Conservation (phyloP, 192 early-diverging fungal species). For the Linderina pennispora region DNA sequence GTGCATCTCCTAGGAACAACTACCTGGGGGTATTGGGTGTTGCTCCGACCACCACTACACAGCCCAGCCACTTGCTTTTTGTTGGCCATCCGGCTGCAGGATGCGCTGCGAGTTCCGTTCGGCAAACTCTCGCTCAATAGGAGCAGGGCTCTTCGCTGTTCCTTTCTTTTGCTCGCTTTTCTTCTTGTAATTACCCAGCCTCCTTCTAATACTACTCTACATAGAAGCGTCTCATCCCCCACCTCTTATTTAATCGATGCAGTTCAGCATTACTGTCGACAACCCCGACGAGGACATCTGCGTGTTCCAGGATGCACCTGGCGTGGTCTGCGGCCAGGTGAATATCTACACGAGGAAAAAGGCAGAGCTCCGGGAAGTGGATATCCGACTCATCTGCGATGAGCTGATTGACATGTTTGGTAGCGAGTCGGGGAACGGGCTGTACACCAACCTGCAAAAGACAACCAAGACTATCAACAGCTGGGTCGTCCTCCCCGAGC, state of each 20-base stretch:
- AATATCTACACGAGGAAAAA: constrained; percentile 18
- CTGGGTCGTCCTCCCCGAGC: constrained; percentile 19
- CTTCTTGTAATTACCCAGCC: not conserved
- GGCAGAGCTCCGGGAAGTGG: constrained; percentile 29
- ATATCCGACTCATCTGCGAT: constrained; percentile 20
- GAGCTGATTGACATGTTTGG: constrained; percentile 32
- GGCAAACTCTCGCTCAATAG: too few relatives aligned
- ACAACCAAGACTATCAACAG: constrained; percentile 18
- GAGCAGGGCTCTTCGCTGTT: too few relatives aligned
- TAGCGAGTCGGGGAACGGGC: not conserved
- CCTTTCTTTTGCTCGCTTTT: not conserved
- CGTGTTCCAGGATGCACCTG: constrained; percentile 28
- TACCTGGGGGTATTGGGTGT: too few relatives aligned
- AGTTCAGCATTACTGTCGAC: constrained; percentile 17
- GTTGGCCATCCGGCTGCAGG: too few relatives aligned
- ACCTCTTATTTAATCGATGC: constrained; percentile 9
- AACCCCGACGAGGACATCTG: constrained; percentile 14
- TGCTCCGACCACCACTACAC: too few relatives aligned
- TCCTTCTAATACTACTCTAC: too few relatives aligned
- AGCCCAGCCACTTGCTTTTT: too few relatives aligned
- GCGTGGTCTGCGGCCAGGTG: constrained; percentile 19
- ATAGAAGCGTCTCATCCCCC: too few relatives aligned
- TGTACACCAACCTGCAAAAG: constrained; percentile 29
- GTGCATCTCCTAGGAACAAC: too few relatives aligned
- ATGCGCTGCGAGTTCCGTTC: too few relatives aligned